Evolutionary conservation across 2,329 filamentous ascomycete genomes (phyloP), one percentile per base, ranked within the genome.

Genomic region (Aspergillus hortae): DNA sequence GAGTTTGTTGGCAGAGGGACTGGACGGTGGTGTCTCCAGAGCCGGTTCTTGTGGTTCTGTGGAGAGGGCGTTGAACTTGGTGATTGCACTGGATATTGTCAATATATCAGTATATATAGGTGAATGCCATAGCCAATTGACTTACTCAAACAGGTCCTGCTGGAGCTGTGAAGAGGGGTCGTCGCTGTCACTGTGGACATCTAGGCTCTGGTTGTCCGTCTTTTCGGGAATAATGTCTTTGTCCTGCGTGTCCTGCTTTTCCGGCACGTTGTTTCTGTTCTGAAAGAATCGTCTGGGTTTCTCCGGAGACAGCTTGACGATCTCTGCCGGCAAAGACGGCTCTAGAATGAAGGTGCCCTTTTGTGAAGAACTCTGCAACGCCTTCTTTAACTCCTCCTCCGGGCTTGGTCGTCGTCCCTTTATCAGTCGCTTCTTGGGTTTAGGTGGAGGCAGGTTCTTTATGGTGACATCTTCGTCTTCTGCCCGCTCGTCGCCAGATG

Each of bases 11-110:
- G 71, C 76, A 7, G 70, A 71, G 36, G 77, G 76, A 40, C 74
- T 78, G 11, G 67, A 61, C 14, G 70, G 73, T 15, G 77, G 76
- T 36, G 76, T 77, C 38, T 67, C 57, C 42, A 63, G 46, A n/a
- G 36, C 33, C 27, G 48, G 44, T 43, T 49, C 12, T 51, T 53
- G 44, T 27, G 43, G 19, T 40, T 44, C 45, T 48, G 56, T 38
- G 43, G 45, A 48, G 49, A 15, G 48, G 15, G 53, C 46, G 19
- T 57, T 46, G 23, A 44, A 12, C 9, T 51, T 48, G 27, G 17
- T 30, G 17, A 49, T 44, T 7, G 38, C 30, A 9, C 59, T 61
- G 35, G 32, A 27, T 11, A 25, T 14, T 44, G 49, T 63, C 41
- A 64, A 57, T 19, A 4, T 19, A 19, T 19, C 19, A 17, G 19